phyloP scores from a whole-genome alignment of 2,329 filamentous ascomycete species.

The Helotiales sp. region DNA sequence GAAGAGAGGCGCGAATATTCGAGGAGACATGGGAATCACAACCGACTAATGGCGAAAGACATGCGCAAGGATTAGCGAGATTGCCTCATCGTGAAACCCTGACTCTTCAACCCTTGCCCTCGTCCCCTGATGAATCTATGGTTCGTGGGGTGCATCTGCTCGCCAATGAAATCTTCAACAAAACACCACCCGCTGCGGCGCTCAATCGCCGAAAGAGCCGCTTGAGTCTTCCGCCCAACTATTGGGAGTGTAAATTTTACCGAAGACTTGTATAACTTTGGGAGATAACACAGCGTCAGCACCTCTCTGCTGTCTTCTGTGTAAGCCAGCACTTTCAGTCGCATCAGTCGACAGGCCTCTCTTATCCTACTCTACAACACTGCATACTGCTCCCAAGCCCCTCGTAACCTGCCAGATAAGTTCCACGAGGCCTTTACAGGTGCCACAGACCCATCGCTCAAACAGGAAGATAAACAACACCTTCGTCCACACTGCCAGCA shows the following conservation, averaged over 20 bases:
- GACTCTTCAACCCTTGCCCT: not conserved
- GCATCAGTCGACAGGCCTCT: no score
- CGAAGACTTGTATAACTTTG: not conserved
- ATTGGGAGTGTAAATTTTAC: constrained; percentile 7
- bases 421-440: no score
- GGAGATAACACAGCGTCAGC: not conserved
- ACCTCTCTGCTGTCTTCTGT: no score
- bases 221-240: not conserved
- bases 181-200: not conserved
- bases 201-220: no score
- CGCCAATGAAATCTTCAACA: not conserved
- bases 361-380: no score
- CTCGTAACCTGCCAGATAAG: not conserved
- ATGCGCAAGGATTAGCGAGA: constrained; percentile 3
- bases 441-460: not conserved
- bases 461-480: no score
- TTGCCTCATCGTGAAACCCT: not conserved
- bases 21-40: not conserved
- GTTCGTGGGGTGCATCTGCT: not conserved
- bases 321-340: not conserved
- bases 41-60: constrained; percentile 1
- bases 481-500: not conserved
- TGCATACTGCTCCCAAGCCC: no score
- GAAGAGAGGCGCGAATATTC: not conserved
- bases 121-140: no score